Base-by-base conservation (phyloP, 2,329 filamentous ascomycete species). In the Phialophora chinensis region DNA sequence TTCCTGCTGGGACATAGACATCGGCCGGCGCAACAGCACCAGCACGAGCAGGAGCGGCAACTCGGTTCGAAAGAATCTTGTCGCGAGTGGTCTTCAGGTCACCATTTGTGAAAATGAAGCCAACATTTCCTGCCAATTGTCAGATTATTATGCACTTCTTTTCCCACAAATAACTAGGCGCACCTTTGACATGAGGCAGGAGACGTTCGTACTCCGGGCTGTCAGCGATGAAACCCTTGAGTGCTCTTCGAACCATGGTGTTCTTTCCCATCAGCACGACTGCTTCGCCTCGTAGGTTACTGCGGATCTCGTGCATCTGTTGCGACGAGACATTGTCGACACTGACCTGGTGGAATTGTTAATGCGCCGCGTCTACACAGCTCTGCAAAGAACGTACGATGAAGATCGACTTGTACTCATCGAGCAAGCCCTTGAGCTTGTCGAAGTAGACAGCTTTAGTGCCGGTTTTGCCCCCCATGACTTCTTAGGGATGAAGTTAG, bases 231-330 rank as follows among this genome's bases (percentile, higher is more conserved):
- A 99, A 97, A 80, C 91, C 94, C 87, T 94, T 97, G 80, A 99
- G 87, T 77, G 95, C 96, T 87, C 95, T 93, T 82, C 95, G 95
- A 80, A 97, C 94, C 95, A 99, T 99, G 84, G 95, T 99, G 90
- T 99, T 99, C 91, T 97, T 98, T 82, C 94, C 95, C 95, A 98
- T 98, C 85, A 99, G 87, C 77, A 99, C 93, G 76, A 98, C 91
- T 84, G 88, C 93, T 84, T 96, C 85, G 72, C 90, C 90, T 82
- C 95, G 93, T 82, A 99, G 91, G 78, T 92, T 84, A 79, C 90
- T 85, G 82, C 95, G 91, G 83, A 99, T 98, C 89, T 99, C 95
- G 92, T 99, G 95, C 96, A 99, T 99, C 90, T 99, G 96, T 90
- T 99, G 95, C 76, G 95, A 99, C 83, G 90, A 92, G 89, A 99